These are phyloP conservation scores for Boletus vinaceobasis DNA, from an alignment of 768 basidiomycete genomes.

Conservation along the genomic window DNA sequence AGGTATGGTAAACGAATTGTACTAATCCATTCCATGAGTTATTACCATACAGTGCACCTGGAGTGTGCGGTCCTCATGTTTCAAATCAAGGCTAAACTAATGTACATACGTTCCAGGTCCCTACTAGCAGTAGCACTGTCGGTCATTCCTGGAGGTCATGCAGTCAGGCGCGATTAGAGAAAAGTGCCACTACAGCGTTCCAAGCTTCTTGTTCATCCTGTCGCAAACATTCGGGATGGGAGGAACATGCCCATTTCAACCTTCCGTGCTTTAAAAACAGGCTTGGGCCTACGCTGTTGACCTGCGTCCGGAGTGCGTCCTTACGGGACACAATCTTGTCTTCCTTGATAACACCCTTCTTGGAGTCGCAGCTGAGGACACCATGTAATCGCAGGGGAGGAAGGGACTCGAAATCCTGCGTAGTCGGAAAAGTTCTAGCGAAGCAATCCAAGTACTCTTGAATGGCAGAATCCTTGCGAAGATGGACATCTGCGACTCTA, in stretches of 20 bases:
- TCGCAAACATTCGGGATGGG: not conserved
- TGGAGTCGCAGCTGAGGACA: slow-evolving; percentile 5
- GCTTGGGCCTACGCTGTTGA: not conserved
- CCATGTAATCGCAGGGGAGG: slow-evolving; percentile 1
- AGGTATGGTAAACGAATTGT: no score
- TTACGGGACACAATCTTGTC: not conserved
- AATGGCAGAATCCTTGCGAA: accelerated
- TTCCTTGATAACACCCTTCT: accelerated
- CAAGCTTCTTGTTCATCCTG: slow-evolving; percentile 2
- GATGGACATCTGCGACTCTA: slow-evolving; percentile 2
- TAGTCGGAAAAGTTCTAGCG: not conserved
- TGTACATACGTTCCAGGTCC: no score
- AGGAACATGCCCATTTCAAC: not conserved
- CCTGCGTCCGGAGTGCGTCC: not conserved
- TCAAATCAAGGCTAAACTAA: not conserved
- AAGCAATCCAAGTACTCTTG: slow-evolving; percentile 10
- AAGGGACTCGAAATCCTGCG: not conserved
- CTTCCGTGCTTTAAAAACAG: not conserved
- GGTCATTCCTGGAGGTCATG: not conserved
- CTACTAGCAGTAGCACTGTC: not conserved
- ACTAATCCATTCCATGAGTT: no score
- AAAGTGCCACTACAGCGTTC: slow-evolving; percentile 9
- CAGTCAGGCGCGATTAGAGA: not conserved
- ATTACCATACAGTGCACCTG: not conserved
- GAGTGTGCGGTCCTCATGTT: no score